Evolutionary conservation across 805 yeast species (phyloP).

Genomic region (Hanseniaspora meyeri): DNA sequence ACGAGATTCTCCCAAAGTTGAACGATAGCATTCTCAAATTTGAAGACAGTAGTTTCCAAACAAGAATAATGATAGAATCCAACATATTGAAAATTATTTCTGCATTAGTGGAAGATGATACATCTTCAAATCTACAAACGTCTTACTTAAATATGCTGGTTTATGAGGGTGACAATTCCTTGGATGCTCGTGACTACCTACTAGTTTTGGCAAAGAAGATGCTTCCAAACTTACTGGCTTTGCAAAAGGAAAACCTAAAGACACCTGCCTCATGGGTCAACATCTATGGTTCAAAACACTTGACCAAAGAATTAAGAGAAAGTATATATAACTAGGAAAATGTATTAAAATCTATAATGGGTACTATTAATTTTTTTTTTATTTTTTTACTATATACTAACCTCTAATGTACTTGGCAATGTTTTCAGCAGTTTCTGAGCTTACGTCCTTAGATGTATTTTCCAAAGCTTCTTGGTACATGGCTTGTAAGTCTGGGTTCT

Average conservation of each 20-base stretch:
- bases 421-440: slow-evolving; percentile 57
- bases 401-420: slow-evolving; percentile 52
- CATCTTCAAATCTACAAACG: slow-evolving; percentile 16
- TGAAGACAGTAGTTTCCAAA: neutral
- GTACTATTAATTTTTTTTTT: neutral
- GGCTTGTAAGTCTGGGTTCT: slow-evolving; percentile 40
- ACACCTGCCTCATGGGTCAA: slow-evolving; percentile 74
- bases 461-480: slow-evolving; percentile 67
- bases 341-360: neutral
- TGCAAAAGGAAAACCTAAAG: slow-evolving; percentile 15
- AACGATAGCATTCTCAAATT: slow-evolving; percentile 8
- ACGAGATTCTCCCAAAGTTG: slow-evolving; percentile 16
- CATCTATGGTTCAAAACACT: slow-evolving; percentile 62
- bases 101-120: slow-evolving; percentile 12
- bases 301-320: slow-evolving; percentile 58
- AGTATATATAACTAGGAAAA: slow-evolving; percentile 42
- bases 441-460: slow-evolving; percentile 45
- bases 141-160: slow-evolving; percentile 47
- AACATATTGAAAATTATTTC: neutral
- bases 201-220: neutral
- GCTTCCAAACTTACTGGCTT: neutral
- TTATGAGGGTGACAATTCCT: slow-evolving; percentile 81
- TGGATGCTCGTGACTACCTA: slow-evolving; percentile 41
- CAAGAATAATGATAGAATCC: slow-evolving; percentile 1
- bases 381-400: slow-evolving; percentile 19